These are phyloP conservation scores for Hygrophorus pudorinus DNA, from an alignment of 768 basidiomycete species.

Conservation along the genomic window DNA sequence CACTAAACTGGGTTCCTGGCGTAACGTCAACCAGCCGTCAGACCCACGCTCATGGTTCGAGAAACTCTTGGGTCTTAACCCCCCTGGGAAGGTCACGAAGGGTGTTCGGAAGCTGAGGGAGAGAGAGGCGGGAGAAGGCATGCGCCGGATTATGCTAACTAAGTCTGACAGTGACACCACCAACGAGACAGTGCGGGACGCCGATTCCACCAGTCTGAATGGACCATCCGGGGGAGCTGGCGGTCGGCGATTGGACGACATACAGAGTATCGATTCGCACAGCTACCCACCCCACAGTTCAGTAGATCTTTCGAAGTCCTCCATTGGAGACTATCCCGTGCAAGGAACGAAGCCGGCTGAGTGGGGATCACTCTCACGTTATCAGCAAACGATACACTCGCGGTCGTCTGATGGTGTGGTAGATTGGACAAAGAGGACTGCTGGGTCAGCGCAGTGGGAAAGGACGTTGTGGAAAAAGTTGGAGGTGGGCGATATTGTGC, in stretches of 20 bases:
- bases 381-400: conserved; percentile 49
- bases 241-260: conserved; percentile 51
- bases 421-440: conserved; percentile 62
- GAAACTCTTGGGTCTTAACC: conserved; percentile 56
- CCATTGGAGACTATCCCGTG: conserved; percentile 25
- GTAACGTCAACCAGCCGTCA: conserved; percentile 77
- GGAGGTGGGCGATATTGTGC: conserved; percentile 92
- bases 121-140: conserved; percentile 56
- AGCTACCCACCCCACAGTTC: conserved; percentile 47
- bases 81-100: conserved; percentile 68
- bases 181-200: conserved; percentile 24
- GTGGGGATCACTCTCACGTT: conserved; percentile 34
- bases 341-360: conserved; percentile 24
- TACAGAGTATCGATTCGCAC: conserved; percentile 57
- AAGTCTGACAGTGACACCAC: conserved; percentile 35
- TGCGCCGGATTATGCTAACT: conserved; percentile 47
- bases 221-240: conserved; percentile 28
- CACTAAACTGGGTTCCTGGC: conserved; percentile 79
- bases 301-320: conserved; percentile 24
- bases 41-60: conserved; percentile 74
- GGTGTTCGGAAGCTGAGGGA: conserved; percentile 83
- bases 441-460: conserved; percentile 81
- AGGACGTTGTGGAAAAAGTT: conserved; percentile 98
- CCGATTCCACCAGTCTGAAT: conserved; percentile 31
- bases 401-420: conserved; percentile 60